These are phyloP conservation scores for Quercus bicolor DNA, from an alignment of 306 rosid genomes.

Conservation along the genomic window DNA sequence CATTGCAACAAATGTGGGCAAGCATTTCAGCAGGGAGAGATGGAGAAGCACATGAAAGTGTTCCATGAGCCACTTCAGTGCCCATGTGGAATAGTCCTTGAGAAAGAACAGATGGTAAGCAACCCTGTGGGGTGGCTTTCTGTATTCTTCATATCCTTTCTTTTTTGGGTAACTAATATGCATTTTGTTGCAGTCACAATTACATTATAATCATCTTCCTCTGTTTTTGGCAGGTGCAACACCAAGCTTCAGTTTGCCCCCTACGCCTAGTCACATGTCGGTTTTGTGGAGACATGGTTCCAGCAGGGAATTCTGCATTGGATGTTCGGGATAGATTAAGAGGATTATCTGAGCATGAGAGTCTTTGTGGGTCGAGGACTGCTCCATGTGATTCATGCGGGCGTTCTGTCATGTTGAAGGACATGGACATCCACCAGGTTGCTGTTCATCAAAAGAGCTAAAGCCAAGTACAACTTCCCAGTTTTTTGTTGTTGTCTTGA, in stretches of 20 bases:
- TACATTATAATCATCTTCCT: not conserved
- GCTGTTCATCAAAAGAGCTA: constrained; percentile 93
- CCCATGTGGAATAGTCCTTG: constrained; percentile 78
- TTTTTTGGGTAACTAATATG: not conserved
- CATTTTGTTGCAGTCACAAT: not conserved
- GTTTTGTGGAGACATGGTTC: constrained; percentile 98
- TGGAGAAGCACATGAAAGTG: constrained; percentile 88
- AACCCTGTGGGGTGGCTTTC: not conserved
- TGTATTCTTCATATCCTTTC: not conserved
- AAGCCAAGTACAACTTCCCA: not conserved
- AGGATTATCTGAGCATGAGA: constrained; percentile 93
- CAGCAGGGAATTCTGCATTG: constrained; percentile 73
- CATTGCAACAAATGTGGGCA: constrained; percentile 85
- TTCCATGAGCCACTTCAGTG: constrained; percentile 88
- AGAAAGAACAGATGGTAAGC: constrained; percentile 90
- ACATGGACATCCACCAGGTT: constrained; percentile 88
- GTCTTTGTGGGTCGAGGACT: constrained; percentile 90
- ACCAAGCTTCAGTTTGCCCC: constrained; percentile 73
- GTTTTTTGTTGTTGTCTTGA: not conserved
- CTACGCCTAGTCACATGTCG: constrained; percentile 72
- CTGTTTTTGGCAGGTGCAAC: constrained; percentile 57
- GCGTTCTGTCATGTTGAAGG: constrained; percentile 95
- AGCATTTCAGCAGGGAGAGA: constrained; percentile 77
- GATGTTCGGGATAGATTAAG: constrained; percentile 77
- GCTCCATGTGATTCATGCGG: constrained; percentile 97